phyloP scores from a whole-genome alignment of 164 flowering plant genomes.

The Platanus orientalis region DNA sequence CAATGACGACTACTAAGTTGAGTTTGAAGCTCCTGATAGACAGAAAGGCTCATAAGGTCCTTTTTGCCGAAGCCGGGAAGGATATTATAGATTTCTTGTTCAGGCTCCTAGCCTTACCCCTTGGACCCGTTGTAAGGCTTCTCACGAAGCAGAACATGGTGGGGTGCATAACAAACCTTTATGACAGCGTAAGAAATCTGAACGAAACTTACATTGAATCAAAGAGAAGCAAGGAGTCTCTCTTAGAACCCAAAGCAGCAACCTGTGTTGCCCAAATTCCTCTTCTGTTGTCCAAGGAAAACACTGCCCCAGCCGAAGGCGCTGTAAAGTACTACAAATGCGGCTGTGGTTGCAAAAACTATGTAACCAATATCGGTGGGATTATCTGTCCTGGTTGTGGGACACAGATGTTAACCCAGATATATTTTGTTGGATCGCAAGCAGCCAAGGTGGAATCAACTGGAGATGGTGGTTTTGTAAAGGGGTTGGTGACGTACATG shows the following conservation, averaged over 20 bases:
- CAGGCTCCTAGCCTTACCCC: background rate
- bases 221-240: background rate
- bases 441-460: too few species aligned
- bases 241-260: constrained; percentile 12
- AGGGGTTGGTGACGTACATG: too few species aligned
- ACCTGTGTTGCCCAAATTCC: background rate
- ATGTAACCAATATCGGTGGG: too few species aligned
- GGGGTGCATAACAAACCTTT: background rate
- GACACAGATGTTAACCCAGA: too few species aligned
- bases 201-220: too few species aligned
- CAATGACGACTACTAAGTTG: background rate
- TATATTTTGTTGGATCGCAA: too few species aligned
- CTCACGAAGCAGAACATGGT: background rate
- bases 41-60: background rate
- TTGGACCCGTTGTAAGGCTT: background rate
- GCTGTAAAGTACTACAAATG: too few species aligned
- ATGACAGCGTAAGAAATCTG: too few species aligned
- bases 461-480: too few species aligned
- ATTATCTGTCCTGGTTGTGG: too few species aligned
- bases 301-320: background rate
- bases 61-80: constrained; percentile 8
- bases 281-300: background rate
- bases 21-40: constrained; percentile 8
- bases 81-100: constrained; percentile 5
- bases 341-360: too few species aligned